phyloP scores from a whole-genome alignment of 2,329 filamentous ascomycete genomes.

The Rhexocercosporidium sp. region DNA sequence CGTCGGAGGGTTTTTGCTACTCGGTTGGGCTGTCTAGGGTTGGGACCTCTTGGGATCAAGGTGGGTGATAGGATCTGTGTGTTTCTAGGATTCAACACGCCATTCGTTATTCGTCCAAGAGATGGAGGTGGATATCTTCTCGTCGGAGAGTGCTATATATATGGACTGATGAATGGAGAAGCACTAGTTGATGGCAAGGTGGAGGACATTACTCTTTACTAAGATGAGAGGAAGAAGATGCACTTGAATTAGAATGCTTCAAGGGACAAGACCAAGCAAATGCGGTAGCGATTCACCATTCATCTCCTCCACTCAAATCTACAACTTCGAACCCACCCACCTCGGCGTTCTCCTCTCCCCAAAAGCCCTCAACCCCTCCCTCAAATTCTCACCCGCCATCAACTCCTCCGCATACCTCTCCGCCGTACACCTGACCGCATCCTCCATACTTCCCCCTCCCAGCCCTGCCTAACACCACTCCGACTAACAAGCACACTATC shows the following conservation, averaged over 20 bases:
- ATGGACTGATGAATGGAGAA: neutral
- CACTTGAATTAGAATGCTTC: too few species aligned
- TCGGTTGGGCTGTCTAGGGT: neutral
- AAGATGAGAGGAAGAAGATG: neutral
- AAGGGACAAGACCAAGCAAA: too few species aligned
- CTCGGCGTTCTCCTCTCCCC: conserved; percentile 54
- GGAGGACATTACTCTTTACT: neutral
- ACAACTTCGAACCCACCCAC: conserved; percentile 47
- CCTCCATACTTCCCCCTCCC: conserved; percentile 50
- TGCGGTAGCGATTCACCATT: too few species aligned
- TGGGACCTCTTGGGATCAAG: neutral
- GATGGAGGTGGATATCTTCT: neutral
- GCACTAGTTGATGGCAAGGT: neutral
- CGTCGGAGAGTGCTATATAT: neutral
- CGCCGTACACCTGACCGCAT: conserved; percentile 47
- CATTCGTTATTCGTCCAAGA: neutral
- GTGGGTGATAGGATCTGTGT: neutral
- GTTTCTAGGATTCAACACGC: neutral
- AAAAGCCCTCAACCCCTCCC: conserved; percentile 57
- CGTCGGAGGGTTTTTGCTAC: neutral
- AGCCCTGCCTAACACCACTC: conserved; percentile 42
- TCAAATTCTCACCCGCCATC: conserved; percentile 52
- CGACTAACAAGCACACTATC: conserved; percentile 45
- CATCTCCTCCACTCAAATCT: neutral
- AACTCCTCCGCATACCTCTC: conserved; percentile 49